These are phyloP conservation scores for Cercophora scortea DNA, from an alignment of 495 filamentous ascomycete species.

Conservation along the genomic window DNA sequence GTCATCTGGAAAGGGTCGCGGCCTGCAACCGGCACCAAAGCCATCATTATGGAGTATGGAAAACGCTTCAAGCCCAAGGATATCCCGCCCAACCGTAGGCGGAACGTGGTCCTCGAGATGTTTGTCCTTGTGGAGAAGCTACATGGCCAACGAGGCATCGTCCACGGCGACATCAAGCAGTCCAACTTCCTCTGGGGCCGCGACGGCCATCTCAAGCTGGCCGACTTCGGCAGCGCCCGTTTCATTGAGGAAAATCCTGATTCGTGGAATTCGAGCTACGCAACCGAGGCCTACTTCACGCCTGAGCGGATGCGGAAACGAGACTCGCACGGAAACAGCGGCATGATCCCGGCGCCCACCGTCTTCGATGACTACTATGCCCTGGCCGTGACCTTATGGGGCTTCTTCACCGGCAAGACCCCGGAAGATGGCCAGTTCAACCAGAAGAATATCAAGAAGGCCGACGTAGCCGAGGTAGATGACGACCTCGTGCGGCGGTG, in stretches of 20 bases:
- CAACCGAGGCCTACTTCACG: slow-evolving; percentile 6
- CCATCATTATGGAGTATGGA: slow-evolving; percentile 11
- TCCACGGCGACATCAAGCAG: slow-evolving; percentile 89
- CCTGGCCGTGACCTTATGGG: slow-evolving; percentile 11
- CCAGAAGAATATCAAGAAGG: slow-evolving; percentile 3
- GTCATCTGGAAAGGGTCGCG: slow-evolving; percentile 7
- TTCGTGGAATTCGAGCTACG: slow-evolving; percentile 2
- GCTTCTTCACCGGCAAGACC: slow-evolving; percentile 6
- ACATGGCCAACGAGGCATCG: slow-evolving; percentile 48
- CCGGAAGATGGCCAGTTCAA: slow-evolving; percentile 10
- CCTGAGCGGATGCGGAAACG: slow-evolving; percentile 2
- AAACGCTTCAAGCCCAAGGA: background rate
- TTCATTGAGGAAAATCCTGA: slow-evolving; percentile 3
- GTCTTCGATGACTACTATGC: slow-evolving; percentile 16
- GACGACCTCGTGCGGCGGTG: slow-evolving; percentile 10
- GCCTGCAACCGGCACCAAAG: slow-evolving; percentile 2
- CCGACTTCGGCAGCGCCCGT: slow-evolving; percentile 5
- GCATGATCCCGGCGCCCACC: slow-evolving; percentile 1
- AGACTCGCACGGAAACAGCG: background rate
- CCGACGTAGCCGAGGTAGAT: slow-evolving; percentile 8
- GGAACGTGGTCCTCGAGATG: slow-evolving; percentile 6
- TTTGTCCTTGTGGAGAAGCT: slow-evolving; percentile 24
- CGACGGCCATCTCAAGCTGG: slow-evolving; percentile 18
- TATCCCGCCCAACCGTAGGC: background rate
- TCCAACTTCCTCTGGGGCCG: slow-evolving; percentile 90